Evolutionary conservation across 805 yeast genomes (phyloP), one percentile per base, ranked within the genome.

Genomic region (Starmerella gropengiesseri): DNA sequence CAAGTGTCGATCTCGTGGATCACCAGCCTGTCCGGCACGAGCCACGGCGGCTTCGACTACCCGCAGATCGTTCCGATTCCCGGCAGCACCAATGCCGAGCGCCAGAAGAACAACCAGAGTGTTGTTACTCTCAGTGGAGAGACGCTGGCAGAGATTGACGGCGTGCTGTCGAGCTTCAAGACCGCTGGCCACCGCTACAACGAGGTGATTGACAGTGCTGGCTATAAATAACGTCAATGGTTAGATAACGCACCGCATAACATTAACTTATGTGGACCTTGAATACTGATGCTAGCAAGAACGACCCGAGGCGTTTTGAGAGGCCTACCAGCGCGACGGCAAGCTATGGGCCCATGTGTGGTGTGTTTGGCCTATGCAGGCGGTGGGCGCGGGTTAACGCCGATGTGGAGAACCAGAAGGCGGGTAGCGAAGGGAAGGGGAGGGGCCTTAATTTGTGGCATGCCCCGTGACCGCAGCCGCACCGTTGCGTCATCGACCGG

Each of bases 41-140:
- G 13, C 6, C 14, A 16, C 20, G 40, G 52, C 30, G 51, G 48
- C 9, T 41, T 52, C n/a, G 61, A 62, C 44, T 64, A 65, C 45
- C 73, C 86, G 20, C 66, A 63, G 45, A 68, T 83, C 33, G 56
- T 86, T 35, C 93, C 95, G 26, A 81, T 86, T 58, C 95, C 95
- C 17, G 78, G 87, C 41, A 78, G 83, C 3, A 71, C 85, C 6
- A 71, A 77, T 29, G 59, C 63, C 3, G 65, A 60, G 9, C 77
- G 83, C 58, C 74, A 80, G 14, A 66, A 68, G 36, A 81, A 75
- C 56, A 86, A 84, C 62, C 65, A 73, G 50, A 61, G 66, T 4
- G 48, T 36, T 6, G 46, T 52, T 5, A 59, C 37, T 52, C 72
- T 85, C 42, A 58, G 75, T 2, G 76, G 71, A n/a, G 71, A 57